phyloP scores from a whole-genome alignment of 2,329 filamentous ascomycete species.

The Metarhizium guizhouense region DNA sequence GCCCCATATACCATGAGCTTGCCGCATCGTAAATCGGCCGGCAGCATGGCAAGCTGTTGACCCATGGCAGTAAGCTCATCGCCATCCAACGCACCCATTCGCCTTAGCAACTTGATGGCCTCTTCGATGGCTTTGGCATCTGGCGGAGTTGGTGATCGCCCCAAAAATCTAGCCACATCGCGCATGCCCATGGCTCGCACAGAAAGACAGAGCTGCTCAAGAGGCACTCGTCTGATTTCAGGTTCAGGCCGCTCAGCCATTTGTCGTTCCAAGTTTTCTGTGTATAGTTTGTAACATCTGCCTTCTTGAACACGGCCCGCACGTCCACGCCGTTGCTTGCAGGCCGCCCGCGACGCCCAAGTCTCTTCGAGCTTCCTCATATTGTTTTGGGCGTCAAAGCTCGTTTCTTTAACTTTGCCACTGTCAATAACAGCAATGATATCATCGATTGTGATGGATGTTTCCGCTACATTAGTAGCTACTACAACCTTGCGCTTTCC shows the following conservation, averaged over 20 bases:
- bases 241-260: constrained; percentile 88
- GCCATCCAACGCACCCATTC: constrained; percentile 84
- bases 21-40: constrained; percentile 82
- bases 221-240: constrained; percentile 83
- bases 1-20: constrained; percentile 95
- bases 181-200: constrained; percentile 90
- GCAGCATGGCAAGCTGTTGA: constrained; percentile 88
- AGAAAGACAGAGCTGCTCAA: constrained; percentile 90
- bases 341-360: constrained; percentile 89
- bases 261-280: constrained; percentile 70
- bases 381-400: constrained; percentile 83
- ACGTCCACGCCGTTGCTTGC: constrained; percentile 87
- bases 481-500: constrained; percentile 89
- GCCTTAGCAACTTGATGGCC: constrained; percentile 66
- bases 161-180: constrained; percentile 73
- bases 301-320: constrained; percentile 88
- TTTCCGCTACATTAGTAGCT: constrained; percentile 95
- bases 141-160: constrained; percentile 81
- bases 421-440: constrained; percentile 94
- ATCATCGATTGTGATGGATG: constrained; percentile 96
- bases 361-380: constrained; percentile 92
- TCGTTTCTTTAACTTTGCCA: constrained; percentile 92
- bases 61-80: constrained; percentile 84
- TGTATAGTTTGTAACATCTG: constrained; percentile 92
- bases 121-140: constrained; percentile 78